These are phyloP conservation scores for Rutidosis leptorrhynchoides DNA, from an alignment of 129 eudicot genomes.

Conservation along the genomic window DNA sequence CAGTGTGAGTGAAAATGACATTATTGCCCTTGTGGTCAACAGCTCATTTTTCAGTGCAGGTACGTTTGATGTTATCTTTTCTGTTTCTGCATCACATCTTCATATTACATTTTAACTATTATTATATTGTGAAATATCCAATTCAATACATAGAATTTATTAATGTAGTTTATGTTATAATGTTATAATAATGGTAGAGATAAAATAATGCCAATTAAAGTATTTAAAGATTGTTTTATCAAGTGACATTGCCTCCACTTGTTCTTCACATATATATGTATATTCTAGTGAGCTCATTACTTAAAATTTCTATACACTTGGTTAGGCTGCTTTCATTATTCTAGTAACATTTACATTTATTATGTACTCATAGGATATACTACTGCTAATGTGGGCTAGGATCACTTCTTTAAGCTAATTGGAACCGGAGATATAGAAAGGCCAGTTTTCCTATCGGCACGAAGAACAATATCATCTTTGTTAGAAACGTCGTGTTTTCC, in stretches of 20 bases:
- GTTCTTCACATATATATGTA: background rate
- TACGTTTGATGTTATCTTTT: background rate
- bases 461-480: constrained; percentile 25
- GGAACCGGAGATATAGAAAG: constrained; percentile 54
- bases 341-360: too few species aligned
- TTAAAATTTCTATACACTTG: background rate
- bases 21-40: background rate
- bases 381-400: background rate
- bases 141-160: background rate
- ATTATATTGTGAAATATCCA: background rate
- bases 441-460: constrained; percentile 36
- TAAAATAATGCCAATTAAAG: too few species aligned
- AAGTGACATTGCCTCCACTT: too few species aligned
- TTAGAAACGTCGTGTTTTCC: constrained; percentile 13
- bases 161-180: background rate
- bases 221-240: too few species aligned
- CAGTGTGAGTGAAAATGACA: background rate
- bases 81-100: background rate
- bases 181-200: too few species aligned
- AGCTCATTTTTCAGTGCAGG: background rate
- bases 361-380: background rate
- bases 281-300: constrained; percentile 4
- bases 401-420: constrained; percentile 41
- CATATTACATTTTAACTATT: background rate
- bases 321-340: background rate